A percentile compares a stretch with the other conserved stretches of the same genome.
Conservation (phyloP, 2,329 filamentous ascomycete genomes). For the Claviceps spartinae region DNA sequence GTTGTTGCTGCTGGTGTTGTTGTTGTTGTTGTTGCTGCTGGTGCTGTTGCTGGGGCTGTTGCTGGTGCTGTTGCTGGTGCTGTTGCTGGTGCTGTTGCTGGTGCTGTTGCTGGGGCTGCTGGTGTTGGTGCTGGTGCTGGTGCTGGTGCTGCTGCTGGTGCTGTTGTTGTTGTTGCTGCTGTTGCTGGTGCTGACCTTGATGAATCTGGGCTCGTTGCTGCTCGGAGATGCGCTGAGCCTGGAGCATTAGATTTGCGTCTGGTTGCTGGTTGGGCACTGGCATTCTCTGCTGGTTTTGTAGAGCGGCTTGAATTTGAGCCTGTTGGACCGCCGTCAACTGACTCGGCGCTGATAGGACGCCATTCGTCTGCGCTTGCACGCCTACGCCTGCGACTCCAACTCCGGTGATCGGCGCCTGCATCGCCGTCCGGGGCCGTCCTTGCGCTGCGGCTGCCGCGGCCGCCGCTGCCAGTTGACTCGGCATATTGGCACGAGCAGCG, state of each 20-base stretch:
- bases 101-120: constrained; percentile 2
- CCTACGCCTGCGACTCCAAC: constrained; percentile 31
- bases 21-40: constrained; percentile 19
- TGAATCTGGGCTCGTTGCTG: constrained; percentile 44
- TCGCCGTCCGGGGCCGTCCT: constrained; percentile 35
- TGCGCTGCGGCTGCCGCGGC: constrained; percentile 28
- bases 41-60: constrained; percentile 29
- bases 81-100: constrained; percentile 15
- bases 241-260: constrained; percentile 44
- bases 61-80: constrained; percentile 44
- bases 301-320: constrained; percentile 49
- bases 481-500: constrained; percentile 23
- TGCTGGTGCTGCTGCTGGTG: constrained; percentile 30
- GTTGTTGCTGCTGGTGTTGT: constrained; percentile 28
- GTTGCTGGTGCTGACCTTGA: constrained; percentile 22
- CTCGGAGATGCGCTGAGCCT: constrained; percentile 53
- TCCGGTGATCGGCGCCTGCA: constrained; percentile 39
- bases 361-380: constrained; percentile 34
- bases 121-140: constrained; percentile 16
- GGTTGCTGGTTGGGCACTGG: constrained; percentile 29
- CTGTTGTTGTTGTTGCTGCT: constrained; percentile 15
- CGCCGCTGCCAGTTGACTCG: constrained; percentile 30
- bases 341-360: constrained; percentile 38
- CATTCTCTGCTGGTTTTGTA: constrained; percentile 46
- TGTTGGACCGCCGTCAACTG: constrained; percentile 54